A percentile compares a stretch with the other conserved stretches of the same genome.
These are phyloP conservation scores for Marsdenia floribunda DNA, from an alignment of 257 asterid genomes.

Conservation along the genomic window DNA sequence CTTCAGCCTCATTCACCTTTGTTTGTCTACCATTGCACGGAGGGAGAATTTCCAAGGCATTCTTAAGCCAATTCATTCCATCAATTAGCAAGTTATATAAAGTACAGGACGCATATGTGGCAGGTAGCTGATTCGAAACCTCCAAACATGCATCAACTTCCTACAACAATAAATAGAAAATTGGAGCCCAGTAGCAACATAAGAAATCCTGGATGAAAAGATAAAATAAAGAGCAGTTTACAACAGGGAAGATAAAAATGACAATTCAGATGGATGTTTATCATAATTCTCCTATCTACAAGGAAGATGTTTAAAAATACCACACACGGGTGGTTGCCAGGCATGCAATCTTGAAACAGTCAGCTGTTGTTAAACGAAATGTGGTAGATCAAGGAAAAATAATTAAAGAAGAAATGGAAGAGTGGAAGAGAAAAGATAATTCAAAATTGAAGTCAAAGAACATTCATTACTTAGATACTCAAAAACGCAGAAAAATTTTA, in stretches of 20 bases:
- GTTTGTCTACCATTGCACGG: conserved; percentile 30
- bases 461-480: no score
- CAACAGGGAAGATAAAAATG: neutral
- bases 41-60: conserved; percentile 61
- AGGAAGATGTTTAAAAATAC: neutral
- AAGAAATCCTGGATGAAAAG: neutral
- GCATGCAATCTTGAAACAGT: no score
- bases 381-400: neutral
- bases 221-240: neutral
- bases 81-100: conserved; percentile 43
- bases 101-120: conserved; percentile 39
- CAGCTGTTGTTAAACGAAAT: neutral
- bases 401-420: neutral
- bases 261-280: neutral
- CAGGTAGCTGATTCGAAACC: conserved; percentile 46
- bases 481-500: no score
- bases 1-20: conserved; percentile 52
- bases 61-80: conserved; percentile 62
- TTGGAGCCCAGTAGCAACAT: neutral
- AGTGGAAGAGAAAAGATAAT: no score
- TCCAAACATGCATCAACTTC: conserved; percentile 65
- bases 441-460: no score
- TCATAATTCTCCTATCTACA: neutral
- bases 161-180: conserved; percentile 30
- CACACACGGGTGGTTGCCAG: neutral